Conservation (phyloP, 176 grass and related monocot species). For the Oryza punctata region DNA sequence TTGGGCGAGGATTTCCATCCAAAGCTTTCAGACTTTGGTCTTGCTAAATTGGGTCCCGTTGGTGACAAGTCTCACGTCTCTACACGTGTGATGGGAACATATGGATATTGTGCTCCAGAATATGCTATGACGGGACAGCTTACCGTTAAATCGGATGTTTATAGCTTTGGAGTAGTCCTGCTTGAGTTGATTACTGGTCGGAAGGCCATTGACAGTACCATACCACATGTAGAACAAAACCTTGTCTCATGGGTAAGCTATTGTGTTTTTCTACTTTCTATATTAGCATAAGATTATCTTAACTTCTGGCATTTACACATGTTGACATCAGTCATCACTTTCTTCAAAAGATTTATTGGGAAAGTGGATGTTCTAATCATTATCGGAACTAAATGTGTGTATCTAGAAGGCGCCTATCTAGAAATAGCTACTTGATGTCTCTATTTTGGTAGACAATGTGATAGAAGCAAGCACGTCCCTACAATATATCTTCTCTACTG, state of each 20-base stretch:
- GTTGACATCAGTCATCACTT: background rate
- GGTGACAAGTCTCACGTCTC: constrained; percentile 98
- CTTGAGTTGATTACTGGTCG: constrained; percentile 93
- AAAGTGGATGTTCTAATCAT: constrained; percentile 15
- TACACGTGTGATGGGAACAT: constrained; percentile 96
- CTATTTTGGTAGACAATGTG: background rate
- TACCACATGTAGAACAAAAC: constrained; percentile 64
- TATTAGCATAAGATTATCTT: background rate
- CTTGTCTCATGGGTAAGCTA: constrained; percentile 85
- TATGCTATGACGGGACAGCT: constrained; percentile 96
- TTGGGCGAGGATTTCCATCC: constrained; percentile 72
- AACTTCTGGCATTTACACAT: background rate
- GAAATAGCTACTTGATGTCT: background rate
- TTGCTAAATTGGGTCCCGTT: constrained; percentile 87
- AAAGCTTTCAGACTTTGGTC: constrained; percentile 93
- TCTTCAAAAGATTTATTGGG: constrained; percentile 15
- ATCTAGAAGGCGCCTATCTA: background rate
- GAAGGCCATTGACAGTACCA: constrained; percentile 67
- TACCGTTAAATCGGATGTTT: constrained; percentile 82
- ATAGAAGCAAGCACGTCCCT: background rate
- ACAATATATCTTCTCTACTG: background rate
- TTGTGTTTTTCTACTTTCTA: constrained; percentile 17
- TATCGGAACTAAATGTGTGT: constrained; percentile 13
- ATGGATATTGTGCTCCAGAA: constrained; percentile 90
- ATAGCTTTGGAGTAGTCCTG: constrained; percentile 88